Conservation (phyloP, 1,284 basidiomycete genomes). For the Ustilago bromivora region DNA sequence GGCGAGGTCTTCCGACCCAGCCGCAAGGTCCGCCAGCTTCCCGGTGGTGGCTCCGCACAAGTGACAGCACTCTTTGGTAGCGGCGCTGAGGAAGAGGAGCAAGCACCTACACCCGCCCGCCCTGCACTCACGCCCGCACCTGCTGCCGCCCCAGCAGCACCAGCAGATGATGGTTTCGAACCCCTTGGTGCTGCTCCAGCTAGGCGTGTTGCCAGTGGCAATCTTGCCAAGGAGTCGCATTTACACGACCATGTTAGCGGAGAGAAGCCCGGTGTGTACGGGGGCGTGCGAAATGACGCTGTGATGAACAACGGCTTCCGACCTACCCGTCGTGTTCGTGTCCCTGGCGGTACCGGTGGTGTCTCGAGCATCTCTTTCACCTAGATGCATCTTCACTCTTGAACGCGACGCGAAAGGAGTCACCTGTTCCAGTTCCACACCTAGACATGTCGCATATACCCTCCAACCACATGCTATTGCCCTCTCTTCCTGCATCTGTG, state of each 20-base stretch:
- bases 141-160: constrained; percentile 15
- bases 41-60: constrained; percentile 56
- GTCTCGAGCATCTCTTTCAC: constrained; percentile 56
- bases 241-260: constrained; percentile 25
- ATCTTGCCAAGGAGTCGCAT: constrained; percentile 34
- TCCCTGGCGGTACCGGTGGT: constrained; percentile 57
- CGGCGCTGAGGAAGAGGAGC: constrained; percentile 42
- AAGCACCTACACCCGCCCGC: constrained; percentile 10
- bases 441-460: constrained; percentile 24
- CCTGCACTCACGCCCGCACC: constrained; percentile 16
- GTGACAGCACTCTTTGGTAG: constrained; percentile 58
- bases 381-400: constrained; percentile 9
- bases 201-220: constrained; percentile 32
- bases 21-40: constrained; percentile 60
- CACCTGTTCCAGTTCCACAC: background rate
- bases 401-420: background rate
- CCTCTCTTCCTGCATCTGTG: background rate
- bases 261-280: constrained; percentile 43
- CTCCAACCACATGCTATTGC: constrained; percentile 8
- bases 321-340: constrained; percentile 55
- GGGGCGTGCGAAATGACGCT: constrained; percentile 46
- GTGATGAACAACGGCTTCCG: constrained; percentile 59
- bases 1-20: constrained; percentile 62
- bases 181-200: constrained; percentile 35
- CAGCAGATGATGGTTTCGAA: constrained; percentile 32